Base-by-base conservation (phyloP, 2,329 filamentous ascomycete species). In the Sporothrix brasiliensis region DNA sequence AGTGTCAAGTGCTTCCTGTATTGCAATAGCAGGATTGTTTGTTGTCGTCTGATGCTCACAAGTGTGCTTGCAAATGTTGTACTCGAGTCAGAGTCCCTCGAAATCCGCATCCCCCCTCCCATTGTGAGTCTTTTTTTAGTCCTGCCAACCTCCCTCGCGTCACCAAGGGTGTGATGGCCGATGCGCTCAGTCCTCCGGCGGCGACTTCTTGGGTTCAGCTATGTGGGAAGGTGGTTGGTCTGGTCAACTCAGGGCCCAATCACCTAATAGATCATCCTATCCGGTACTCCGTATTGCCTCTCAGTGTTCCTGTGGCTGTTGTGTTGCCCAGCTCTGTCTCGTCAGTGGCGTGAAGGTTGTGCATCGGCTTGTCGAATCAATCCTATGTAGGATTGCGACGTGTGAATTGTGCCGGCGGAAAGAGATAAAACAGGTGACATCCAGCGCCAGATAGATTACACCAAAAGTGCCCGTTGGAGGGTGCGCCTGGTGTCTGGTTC, bases 71-170 rank as follows among this genome's bases (percentile, higher is more conserved):
- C 30, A 60, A 21, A 24, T 24, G 24, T 24, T 24, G 24, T 60
- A 30, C 53, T 56, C 53, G 53, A 19, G 11, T 41, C 24, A 30
- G 41, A 34, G 6, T 34, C 34, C 7, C 34, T 34, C 34, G 34
- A 9, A 34, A 7, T 34, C 9, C 34, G 7, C 34, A 34, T n/a
- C 30, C 4, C 24, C 7, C 30, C 4, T 13, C 7, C 19, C 30
- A 60, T 14, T 58, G 16, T 44, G 50, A 58, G 60, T 53, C 65
- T 70, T 52, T 67, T 70, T 54, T 67, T 53, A 56, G 68, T 24
- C 49, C 47, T n/a, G 47, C 47, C 68, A 63, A 34, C 47, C 9
- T 39, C 21, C 49, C 21, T 63, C 68, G 56, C 10, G 39, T 53
- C 68, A 9, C 53, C 34, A 19, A 44, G 24, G 53, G 34, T 68